phyloP scores from a whole-genome alignment of 148 eudicot genomes.

The Talinum fruticosum region DNA sequence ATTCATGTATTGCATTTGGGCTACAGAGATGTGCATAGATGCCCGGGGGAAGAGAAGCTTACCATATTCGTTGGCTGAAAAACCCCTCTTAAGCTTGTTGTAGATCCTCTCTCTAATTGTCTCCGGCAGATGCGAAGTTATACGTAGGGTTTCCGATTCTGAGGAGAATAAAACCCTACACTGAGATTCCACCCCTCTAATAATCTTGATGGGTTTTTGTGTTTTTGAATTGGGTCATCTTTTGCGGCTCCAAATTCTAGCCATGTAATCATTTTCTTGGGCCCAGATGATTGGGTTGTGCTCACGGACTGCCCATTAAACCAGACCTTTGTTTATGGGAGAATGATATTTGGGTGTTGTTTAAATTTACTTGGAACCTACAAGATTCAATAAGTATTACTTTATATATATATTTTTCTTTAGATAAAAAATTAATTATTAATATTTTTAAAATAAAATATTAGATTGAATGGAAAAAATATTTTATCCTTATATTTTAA shows the following conservation, averaged over 20 bases:
- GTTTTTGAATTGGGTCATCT: background rate
- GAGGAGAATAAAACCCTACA: constrained; percentile 2
- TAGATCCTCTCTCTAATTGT: background rate
- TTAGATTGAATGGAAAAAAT: no score
- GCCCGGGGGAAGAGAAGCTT: background rate
- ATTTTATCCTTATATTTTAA: no score
- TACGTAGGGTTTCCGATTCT: constrained; percentile 8
- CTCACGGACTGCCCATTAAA: background rate
- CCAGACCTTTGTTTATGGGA: no score
- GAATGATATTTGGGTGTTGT: no score
- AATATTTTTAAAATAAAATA: no score
- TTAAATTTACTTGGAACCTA: no score
- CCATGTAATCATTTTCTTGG: background rate
- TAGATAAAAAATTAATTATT: no score
- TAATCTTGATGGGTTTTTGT: background rate
- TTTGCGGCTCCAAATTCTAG: background rate
- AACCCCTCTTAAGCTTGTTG: background rate
- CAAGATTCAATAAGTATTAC: no score
- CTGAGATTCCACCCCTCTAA: no score
- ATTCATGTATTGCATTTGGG: no score
- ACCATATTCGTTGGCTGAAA: constrained; percentile 13
- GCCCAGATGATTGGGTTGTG: background rate
- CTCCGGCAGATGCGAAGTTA: background rate
- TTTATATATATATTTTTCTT: no score
- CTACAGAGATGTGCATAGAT: no score